Evolutionary conservation across 495 filamentous ascomycete species (phyloP).

Genomic region (Xylaria scruposa): DNA sequence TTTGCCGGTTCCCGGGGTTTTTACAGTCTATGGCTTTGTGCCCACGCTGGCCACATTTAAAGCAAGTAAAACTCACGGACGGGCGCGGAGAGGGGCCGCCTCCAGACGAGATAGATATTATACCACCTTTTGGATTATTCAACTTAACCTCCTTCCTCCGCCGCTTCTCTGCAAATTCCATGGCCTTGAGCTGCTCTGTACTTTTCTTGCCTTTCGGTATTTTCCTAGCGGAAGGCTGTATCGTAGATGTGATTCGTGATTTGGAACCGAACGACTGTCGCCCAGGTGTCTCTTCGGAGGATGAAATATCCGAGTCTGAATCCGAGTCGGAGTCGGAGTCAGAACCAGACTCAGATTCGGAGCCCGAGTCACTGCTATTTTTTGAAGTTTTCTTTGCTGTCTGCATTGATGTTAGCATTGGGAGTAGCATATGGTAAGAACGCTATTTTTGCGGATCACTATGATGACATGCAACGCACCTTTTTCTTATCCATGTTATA

Average conservation of each 20-base stretch:
- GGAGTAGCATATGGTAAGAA: background rate
- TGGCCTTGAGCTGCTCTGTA: constrained; percentile 49
- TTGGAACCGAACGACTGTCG: constrained; percentile 30
- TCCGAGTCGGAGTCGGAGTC: constrained; percentile 30
- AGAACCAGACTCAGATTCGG: constrained; percentile 19
- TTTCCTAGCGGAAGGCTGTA: constrained; percentile 18
- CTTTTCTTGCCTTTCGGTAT: constrained; percentile 35
- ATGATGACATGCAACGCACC: constrained; percentile 31
- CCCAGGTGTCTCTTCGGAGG: constrained; percentile 24
- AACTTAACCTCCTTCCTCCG: constrained; percentile 66
- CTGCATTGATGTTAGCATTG: constrained; percentile 30
- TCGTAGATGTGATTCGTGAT: constrained; percentile 24
- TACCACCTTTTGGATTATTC: constrained; percentile 52
- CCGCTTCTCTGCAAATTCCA: constrained; percentile 56
- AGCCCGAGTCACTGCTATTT: constrained; percentile 27
- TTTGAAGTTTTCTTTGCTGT: constrained; percentile 10
- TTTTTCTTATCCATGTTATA: constrained; percentile 54
- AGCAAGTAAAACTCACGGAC: constrained; percentile 32
- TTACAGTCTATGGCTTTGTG: constrained; percentile 40
- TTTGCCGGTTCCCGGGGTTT: constrained; percentile 28
- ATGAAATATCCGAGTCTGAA: constrained; percentile 31
- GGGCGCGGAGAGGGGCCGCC: constrained; percentile 31
- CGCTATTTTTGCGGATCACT: background rate
- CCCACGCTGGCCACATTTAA: constrained; percentile 39
- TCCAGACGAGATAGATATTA: constrained; percentile 41